Base-by-base conservation (phyloP, 179 eudicot genomes). In the Actinidia polygama region DNA sequence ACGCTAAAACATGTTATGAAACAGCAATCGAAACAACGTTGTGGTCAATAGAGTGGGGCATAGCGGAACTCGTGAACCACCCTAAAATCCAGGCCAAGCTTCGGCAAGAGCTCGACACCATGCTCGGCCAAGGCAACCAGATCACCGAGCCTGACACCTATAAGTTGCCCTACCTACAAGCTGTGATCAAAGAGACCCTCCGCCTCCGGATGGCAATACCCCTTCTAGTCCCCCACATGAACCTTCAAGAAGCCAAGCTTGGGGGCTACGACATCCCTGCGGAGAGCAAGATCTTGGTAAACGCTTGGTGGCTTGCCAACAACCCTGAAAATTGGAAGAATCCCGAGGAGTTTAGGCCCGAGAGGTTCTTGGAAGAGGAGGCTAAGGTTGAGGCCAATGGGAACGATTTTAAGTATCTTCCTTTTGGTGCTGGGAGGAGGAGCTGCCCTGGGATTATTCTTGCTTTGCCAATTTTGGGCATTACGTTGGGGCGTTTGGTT, bases 171-270 rank as follows among this genome's bases (percentile, higher is more conserved):
- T 83, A 83, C 53, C 82, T 83, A 12, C 85, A 83, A 70, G 85
- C 85, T 3, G 85, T 83, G 0, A 18, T 83, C 85, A 83, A 83
- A 30, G 85, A 83, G 26, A 83, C 85, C 47, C 85, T 83, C 53
- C 85, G 85, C 62, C 79, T 83, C 26, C 77, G 85, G 0, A 83
- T 83, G 85, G 85, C 85, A 4, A 83, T 83, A 4, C 85, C 85
- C 9, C 85, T 83, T 5, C 59, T 83, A 1, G 85, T 83, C 71
- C 85, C 85, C 5, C 85, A 83, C 85, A 83, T 83, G 85, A 83
- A 83, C 71, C 82, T 83, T 53, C 69, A 77, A 0, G 78, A 77
- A 16, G 81, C 83, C 7, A 81, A 81, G 79, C 73, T 81, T 10
- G 71, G 61, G 8, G 62, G 79, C 7, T 81, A 8, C 3, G 83